phyloP scores from a whole-genome alignment of 495 filamentous ascomycete genomes.

The Hypoxylon lienhwacheense region DNA sequence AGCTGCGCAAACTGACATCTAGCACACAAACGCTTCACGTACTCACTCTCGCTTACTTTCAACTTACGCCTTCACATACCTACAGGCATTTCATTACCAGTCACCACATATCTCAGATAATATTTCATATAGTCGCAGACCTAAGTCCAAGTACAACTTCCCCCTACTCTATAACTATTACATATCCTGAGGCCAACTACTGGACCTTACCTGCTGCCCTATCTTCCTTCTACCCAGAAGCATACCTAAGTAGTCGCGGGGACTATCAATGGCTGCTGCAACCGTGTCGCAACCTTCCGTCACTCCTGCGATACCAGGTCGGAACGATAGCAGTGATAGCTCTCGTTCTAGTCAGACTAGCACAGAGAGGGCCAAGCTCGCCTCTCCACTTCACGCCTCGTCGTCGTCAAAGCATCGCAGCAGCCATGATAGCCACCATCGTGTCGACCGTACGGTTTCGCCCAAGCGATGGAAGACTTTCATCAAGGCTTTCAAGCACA shows the following conservation, averaged over 20 bases:
- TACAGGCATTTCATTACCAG: too few relatives aligned
- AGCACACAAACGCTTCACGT: conserved; percentile 8
- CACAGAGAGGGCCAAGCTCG: conserved; percentile 33
- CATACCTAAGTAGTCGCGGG: conserved; percentile 15
- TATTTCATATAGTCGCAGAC: too few relatives aligned
- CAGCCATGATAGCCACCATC: conserved; percentile 27
- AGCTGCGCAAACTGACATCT: conserved; percentile 10
- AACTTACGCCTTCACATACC: conserved; percentile 1
- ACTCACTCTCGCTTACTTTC: neutral
- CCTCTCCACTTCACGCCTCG: conserved; percentile 19
- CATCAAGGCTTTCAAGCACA: conserved; percentile 58
- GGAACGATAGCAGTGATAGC: conserved; percentile 40
- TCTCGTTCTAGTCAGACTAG: conserved; percentile 37
- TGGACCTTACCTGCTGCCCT: conserved; percentile 4
- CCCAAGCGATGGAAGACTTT: conserved; percentile 59
- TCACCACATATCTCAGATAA: too few relatives aligned
- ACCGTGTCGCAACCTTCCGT: conserved; percentile 27
- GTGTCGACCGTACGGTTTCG: conserved; percentile 51
- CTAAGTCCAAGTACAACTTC: conserved; percentile 8
- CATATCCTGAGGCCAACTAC: neutral
- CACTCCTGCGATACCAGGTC: conserved; percentile 30
- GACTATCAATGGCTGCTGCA: conserved; percentile 35
- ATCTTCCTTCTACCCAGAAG: neutral
- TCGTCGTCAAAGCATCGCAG: conserved; percentile 12
- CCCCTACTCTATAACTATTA: conserved; percentile 7